phyloP scores from a whole-genome alignment of 2,329 filamentous ascomycete genomes.

The Apiospora marii region DNA sequence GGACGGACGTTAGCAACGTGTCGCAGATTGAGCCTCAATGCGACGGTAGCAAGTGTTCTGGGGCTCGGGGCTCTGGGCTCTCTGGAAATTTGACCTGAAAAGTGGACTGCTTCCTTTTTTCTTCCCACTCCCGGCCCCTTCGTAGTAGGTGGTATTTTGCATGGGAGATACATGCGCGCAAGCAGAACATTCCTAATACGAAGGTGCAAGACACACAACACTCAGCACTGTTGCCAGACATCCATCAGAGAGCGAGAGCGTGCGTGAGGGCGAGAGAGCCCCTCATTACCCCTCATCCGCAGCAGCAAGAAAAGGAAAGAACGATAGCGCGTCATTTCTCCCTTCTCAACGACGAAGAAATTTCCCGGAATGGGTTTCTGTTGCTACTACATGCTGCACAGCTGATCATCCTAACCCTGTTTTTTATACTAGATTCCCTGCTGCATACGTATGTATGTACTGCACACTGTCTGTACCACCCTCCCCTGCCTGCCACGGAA shows the following conservation, averaged over 20 bases:
- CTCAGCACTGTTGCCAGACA: neutral
- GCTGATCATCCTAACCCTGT: slow-evolving; percentile 14
- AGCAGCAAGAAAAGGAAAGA: neutral
- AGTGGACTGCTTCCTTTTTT: slow-evolving; percentile 7
- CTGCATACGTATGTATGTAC: neutral
- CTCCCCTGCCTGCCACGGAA: neutral
- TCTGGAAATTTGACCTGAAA: slow-evolving; percentile 11
- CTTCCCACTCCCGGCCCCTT: neutral
- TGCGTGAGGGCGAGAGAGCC: neutral
- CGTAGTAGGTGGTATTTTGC: no score
- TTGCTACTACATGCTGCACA: slow-evolving; percentile 13
- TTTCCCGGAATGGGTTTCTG: slow-evolving; percentile 21
- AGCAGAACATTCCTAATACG: no score
- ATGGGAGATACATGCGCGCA: no score
- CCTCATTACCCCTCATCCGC: slow-evolving; percentile 11
- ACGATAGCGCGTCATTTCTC: slow-evolving; percentile 8
- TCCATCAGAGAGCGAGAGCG: neutral
- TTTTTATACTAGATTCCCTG: slow-evolving; percentile 14
- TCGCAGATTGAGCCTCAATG: slow-evolving; percentile 25
- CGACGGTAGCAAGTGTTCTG: slow-evolving; percentile 10
- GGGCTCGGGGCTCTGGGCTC: slow-evolving; percentile 4
- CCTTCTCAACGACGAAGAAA: slow-evolving; percentile 8
- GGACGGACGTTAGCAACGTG: slow-evolving; percentile 20
- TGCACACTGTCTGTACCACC: slow-evolving; percentile 10
- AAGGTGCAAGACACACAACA: neutral